Conservation (phyloP, 768 basidiomycete genomes). For the Neoboletus magnificus region DNA sequence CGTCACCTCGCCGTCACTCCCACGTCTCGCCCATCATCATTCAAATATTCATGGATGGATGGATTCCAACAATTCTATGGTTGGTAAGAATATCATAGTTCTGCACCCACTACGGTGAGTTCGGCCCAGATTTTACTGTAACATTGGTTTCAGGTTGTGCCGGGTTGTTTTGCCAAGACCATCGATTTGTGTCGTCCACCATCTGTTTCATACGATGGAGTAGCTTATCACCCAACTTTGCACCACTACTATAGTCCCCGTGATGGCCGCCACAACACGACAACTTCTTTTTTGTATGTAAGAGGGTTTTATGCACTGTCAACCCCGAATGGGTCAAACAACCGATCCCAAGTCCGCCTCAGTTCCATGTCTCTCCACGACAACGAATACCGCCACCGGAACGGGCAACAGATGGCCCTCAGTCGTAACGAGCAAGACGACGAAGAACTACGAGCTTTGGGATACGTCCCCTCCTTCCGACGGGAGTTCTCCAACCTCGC, state of each 20-base stretch:
- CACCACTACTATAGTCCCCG: background rate
- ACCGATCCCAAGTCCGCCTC: background rate
- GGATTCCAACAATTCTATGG: background rate
- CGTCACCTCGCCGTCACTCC: no score
- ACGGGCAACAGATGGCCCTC: background rate
- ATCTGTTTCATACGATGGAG: background rate
- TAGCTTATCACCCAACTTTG: background rate
- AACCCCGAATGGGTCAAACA: background rate
- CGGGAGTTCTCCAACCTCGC: constrained; percentile 43
- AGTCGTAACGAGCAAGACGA: constrained; percentile 13
- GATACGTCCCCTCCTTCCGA: constrained; percentile 35
- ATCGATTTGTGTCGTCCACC: background rate
- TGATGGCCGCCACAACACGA: background rate
- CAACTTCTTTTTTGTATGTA: background rate
- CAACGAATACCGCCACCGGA: background rate
- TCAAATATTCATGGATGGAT: no score
- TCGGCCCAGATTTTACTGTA: background rate
- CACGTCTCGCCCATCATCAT: no score
- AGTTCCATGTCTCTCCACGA: constrained; percentile 1
- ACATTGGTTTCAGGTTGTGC: background rate
- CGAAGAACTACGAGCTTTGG: constrained; percentile 25
- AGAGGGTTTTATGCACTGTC: background rate
- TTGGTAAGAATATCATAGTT: background rate
- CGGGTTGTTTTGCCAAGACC: background rate
- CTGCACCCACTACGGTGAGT: background rate